These are phyloP conservation scores for Coniophora puteana DNA, from an alignment of 1,284 basidiomycete species.

Conservation along the genomic window DNA sequence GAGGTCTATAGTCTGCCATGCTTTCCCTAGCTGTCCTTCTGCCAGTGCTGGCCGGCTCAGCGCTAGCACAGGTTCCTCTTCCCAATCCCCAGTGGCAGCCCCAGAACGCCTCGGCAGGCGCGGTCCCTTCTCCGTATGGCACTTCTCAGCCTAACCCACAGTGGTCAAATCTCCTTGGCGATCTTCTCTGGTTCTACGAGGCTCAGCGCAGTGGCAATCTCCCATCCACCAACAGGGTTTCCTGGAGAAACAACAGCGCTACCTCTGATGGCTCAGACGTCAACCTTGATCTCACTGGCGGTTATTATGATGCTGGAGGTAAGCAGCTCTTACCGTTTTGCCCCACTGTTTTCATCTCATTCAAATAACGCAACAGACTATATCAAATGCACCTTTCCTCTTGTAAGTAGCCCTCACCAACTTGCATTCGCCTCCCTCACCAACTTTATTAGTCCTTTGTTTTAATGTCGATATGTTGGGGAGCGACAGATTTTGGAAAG, in stretches of 20 bases:
- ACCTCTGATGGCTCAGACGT: slow-evolving; percentile 76
- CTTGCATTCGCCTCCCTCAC: background rate
- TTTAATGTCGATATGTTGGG: slow-evolving; percentile 84
- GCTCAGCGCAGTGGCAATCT: slow-evolving; percentile 83
- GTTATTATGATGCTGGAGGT: slow-evolving; percentile 92
- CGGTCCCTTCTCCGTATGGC: slow-evolving; percentile 42
- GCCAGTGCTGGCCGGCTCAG: slow-evolving; percentile 19
- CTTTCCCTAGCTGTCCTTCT: slow-evolving; percentile 5
- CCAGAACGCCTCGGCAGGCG: slow-evolving; percentile 56
- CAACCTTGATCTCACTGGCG: slow-evolving; percentile 75
- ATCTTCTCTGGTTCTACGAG: slow-evolving; percentile 87
- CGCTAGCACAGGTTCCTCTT: slow-evolving; percentile 53
- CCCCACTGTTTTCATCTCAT: slow-evolving; percentile 1
- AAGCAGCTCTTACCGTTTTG: slow-evolving; percentile 15
- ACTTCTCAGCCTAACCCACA: slow-evolving; percentile 60
- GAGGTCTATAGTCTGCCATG: too few species aligned
- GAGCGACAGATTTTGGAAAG: slow-evolving; percentile 77
- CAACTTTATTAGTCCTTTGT: slow-evolving; percentile 56
- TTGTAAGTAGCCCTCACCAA: slow-evolving; percentile 41
- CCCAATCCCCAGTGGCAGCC: slow-evolving; percentile 61
- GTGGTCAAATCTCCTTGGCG: slow-evolving; percentile 79
- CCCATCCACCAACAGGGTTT: slow-evolving; percentile 66
- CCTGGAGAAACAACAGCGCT: slow-evolving; percentile 84
- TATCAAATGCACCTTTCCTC: slow-evolving; percentile 81
- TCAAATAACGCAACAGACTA: slow-evolving; percentile 54